phyloP scores from a whole-genome alignment of 345 rosid genomes.

The Cardiospermum halicacabum region DNA sequence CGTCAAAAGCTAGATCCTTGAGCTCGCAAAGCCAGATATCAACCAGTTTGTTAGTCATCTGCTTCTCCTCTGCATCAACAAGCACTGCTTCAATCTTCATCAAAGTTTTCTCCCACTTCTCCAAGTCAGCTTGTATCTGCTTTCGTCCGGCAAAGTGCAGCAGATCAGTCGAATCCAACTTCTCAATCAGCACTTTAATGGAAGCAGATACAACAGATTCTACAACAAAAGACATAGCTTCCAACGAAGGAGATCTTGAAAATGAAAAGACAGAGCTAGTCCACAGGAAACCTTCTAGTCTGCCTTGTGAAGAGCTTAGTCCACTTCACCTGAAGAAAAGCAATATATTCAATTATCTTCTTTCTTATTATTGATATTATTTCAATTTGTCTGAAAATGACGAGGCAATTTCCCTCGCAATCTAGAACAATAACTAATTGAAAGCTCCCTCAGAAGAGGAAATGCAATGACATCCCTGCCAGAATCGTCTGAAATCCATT shows the following conservation, averaged over 20 bases:
- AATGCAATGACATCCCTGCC: slow-evolving; percentile 16
- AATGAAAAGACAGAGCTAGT: no score
- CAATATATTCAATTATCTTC: no score
- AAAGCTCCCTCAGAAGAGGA: slow-evolving; percentile 29
- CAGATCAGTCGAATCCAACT: slow-evolving; percentile 3
- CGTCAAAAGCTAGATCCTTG: slow-evolving; percentile 1
- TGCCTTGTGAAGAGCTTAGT: no score
- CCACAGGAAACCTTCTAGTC: no score
- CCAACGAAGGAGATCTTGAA: no score
- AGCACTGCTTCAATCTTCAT: slow-evolving; percentile 3
- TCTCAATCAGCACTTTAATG: not conserved
- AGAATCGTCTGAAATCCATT: slow-evolving; percentile 22
- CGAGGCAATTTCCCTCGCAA: slow-evolving; percentile 23
- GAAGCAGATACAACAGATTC: not conserved
- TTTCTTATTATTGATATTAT: no score
- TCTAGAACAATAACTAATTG: slow-evolving; percentile 22
- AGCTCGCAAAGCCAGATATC: slow-evolving; percentile 14
- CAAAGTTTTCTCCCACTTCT: not conserved
- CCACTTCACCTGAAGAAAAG: no score
- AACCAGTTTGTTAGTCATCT: not conserved
- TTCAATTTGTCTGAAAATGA: no score
- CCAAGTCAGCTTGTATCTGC: not conserved
- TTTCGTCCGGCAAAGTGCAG: not conserved
- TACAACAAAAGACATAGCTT: not conserved
- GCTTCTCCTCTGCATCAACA: slow-evolving; percentile 14